phyloP scores from a whole-genome alignment of 1,284 basidiomycete species.

The Pterulicium gracile region DNA sequence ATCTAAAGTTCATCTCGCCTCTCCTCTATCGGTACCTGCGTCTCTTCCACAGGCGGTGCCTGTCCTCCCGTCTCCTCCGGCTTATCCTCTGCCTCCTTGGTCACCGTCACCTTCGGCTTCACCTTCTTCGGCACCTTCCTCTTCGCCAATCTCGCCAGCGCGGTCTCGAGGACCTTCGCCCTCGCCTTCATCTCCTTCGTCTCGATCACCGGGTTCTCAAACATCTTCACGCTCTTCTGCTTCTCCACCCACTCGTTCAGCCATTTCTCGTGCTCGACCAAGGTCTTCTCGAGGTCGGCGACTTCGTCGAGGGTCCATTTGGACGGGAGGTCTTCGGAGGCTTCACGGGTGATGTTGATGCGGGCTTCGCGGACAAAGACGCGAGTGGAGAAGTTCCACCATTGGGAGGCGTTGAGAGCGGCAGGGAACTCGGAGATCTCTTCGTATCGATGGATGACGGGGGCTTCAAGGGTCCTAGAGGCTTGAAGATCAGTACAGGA shows the following conservation, averaged over 20 bases:
- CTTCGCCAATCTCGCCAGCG: constrained; percentile 56
- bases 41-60: neutral
- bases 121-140: constrained; percentile 49
- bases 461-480: constrained; percentile 64
- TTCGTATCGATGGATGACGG: constrained; percentile 77
- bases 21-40: neutral
- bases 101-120: constrained; percentile 26
- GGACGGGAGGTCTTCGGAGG: constrained; percentile 44
- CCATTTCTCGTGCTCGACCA: constrained; percentile 76
- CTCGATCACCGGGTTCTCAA: constrained; percentile 76
- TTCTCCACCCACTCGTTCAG: constrained; percentile 68
- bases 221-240: constrained; percentile 62
- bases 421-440: constrained; percentile 73
- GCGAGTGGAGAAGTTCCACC: constrained; percentile 73
- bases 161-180: constrained; percentile 69
- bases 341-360: constrained; percentile 56
- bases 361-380: constrained; percentile 76
- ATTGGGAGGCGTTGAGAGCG: constrained; percentile 68
- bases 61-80: neutral
- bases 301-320: constrained; percentile 81
- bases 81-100: neutral
- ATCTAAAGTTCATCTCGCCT: neutral
- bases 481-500: constrained; percentile 2
- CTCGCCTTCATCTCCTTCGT: constrained; percentile 75
- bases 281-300: constrained; percentile 57